Percentiles rank a stretch among this genome's conserved stretches.
Conservation (phyloP, 176 grass and related monocot species). For the Triticum turgidum region DNA sequence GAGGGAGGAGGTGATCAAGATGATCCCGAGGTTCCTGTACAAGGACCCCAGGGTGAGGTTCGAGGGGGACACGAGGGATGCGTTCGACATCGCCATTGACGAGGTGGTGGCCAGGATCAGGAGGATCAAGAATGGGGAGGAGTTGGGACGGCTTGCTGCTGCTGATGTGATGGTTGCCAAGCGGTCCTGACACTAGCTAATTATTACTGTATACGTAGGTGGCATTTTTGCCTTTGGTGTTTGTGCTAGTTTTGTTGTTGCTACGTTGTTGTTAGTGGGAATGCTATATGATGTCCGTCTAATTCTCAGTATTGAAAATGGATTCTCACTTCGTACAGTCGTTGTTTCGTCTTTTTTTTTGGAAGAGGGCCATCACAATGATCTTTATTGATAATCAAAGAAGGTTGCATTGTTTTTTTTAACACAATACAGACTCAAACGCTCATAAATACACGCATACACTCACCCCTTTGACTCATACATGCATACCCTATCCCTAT, state of each 20-base stretch:
- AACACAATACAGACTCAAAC: no score
- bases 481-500: no score
- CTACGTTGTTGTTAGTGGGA: neutral
- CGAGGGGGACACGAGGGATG: slow-evolving; percentile 42
- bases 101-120: slow-evolving; percentile 47
- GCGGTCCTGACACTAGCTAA: slow-evolving; percentile 10
- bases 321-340: no score
- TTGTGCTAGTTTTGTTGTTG: neutral
- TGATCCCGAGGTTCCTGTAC: slow-evolving; percentile 69
- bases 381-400: no score
- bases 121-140: slow-evolving; percentile 44
- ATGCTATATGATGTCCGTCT: neutral
- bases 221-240: neutral
- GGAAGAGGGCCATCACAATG: no score
- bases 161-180: neutral
- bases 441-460: no score
- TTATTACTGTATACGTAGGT: neutral
- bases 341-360: no score
- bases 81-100: slow-evolving; percentile 57
- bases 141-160: neutral
- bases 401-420: no score
- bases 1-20: slow-evolving; percentile 65
- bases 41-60: slow-evolving; percentile 48
- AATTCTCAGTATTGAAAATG: neutral
- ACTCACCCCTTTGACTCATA: no score